Percentiles rank a stretch among this genome's conserved stretches.
Evolutionary conservation across 1,284 basidiomycete species (phyloP).

Genomic region (Rhizoctonia solani): DNA sequence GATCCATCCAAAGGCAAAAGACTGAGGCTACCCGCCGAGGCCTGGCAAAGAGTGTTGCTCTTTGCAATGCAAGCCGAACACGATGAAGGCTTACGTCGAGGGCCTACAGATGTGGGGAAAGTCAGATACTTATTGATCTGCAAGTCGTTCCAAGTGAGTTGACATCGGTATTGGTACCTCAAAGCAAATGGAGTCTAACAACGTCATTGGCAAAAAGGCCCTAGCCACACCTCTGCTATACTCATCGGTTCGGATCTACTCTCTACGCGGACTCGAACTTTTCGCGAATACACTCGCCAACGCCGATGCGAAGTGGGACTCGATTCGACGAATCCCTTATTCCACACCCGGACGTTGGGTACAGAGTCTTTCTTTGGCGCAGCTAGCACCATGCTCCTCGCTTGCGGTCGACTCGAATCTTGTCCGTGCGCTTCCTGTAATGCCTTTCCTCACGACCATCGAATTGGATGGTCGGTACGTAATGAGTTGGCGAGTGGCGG

Average conservation of each 20-base stretch:
- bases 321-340: constrained; percentile 78
- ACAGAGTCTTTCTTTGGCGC: constrained; percentile 68
- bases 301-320: constrained; percentile 81
- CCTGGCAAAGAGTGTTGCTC: constrained; percentile 67
- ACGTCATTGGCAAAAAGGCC: constrained; percentile 52
- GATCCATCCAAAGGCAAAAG: constrained; percentile 37
- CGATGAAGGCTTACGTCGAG: constrained; percentile 36
- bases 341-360: constrained; percentile 85
- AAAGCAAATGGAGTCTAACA: neutral
- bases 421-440: constrained; percentile 64
- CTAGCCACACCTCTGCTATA: constrained; percentile 71
- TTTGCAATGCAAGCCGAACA: constrained; percentile 50
- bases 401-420: constrained; percentile 63
- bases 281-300: constrained; percentile 59
- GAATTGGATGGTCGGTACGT: constrained; percentile 63
- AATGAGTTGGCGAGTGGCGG: constrained; percentile 62
- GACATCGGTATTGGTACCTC: constrained; percentile 33
- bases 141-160: constrained; percentile 70
- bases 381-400: constrained; percentile 52
- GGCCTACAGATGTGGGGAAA: constrained; percentile 1
- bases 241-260: constrained; percentile 56
- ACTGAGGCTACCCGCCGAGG: constrained; percentile 65
- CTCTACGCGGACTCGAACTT: constrained; percentile 55
- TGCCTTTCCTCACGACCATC: constrained; percentile 68
- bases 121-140: constrained; percentile 62